Conservation (phyloP, 495 filamentous ascomycete species). For the Haplographium delicatum region DNA sequence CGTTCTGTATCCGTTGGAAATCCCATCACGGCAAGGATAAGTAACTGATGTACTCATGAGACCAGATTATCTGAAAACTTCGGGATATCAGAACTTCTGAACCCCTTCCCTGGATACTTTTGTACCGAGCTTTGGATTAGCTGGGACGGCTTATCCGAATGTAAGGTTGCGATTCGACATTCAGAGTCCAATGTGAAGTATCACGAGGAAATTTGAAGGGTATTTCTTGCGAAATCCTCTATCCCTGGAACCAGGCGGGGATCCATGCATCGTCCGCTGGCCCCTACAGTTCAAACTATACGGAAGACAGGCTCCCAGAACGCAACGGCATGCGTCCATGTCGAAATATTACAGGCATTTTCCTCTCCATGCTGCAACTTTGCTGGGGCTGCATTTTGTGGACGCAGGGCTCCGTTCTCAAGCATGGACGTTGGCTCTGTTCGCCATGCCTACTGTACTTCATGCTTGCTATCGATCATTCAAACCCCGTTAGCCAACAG, state of each 20-base stretch:
- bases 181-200: no score
- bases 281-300: slow-evolving; percentile 1
- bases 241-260: background rate
- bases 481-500: no score
- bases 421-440: background rate
- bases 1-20: no score
- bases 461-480: no score
- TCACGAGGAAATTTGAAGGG: background rate
- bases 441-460: background rate
- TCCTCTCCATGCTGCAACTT: slow-evolving; percentile 32
- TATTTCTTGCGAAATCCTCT: slow-evolving; percentile 1
- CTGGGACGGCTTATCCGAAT: background rate
- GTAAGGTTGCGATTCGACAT: background rate
- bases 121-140: background rate
- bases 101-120: background rate
- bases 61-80: background rate
- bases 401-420: slow-evolving; percentile 60
- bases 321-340: slow-evolving; percentile 8
- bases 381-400: slow-evolving; percentile 73
- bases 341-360: slow-evolving; percentile 6
- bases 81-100: no score
- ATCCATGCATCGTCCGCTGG: background rate
- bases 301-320: background rate
- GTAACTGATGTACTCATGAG: no score
- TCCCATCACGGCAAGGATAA: no score